Evolutionary conservation across 371 early-diverging fungal genomes (phyloP), one percentile per base, ranked within the genome.

Genomic region (Chytridium lagenaria): DNA sequence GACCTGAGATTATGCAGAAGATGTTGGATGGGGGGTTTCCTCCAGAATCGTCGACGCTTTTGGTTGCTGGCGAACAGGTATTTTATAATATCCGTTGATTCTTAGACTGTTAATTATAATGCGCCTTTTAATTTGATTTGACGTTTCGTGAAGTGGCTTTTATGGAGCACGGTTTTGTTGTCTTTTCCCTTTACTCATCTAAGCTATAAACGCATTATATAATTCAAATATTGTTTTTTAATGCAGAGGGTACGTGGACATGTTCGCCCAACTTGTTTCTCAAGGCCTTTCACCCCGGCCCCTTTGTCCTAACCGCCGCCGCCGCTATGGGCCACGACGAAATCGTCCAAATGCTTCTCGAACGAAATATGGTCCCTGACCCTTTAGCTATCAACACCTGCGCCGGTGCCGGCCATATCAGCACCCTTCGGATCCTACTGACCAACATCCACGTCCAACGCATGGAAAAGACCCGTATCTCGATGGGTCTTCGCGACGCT

Each of bases 221-320:
- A 44, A 44, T 12, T 12, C 7, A 44, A 44, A 44, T 12, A 44
- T 12, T 44, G 19, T n/a, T n/a, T 44, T 44, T 5, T 52, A 37
- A 10, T 36, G 7, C 36, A 61, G 61, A 33, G 61, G 61, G 2
- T 61, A 61, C 37, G 30, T 61, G 3, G 61, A 61, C 31, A 61
- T 61, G 2, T 61, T 61, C 37, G 34, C 10, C 61, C 34, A 61
- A 15, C 7, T 52, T 23, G 36, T 61, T 7, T 31, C 31, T 15
- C 57, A 55, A 55, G 61, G 61, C 7, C 61, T 61, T 23, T 61
- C 61, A n/a, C 34, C 61, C 61, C 7, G 12, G 30, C 26, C 61
- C 61, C 19, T 61, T 61, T 36, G 61, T 61, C 26, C 61, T 61
- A 10, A 61, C 61, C 30, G 61, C 61, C 5, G 61, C 61, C 19